Conservation (phyloP, 805 yeast genomes). For the Yarrowia sp. region DNA sequence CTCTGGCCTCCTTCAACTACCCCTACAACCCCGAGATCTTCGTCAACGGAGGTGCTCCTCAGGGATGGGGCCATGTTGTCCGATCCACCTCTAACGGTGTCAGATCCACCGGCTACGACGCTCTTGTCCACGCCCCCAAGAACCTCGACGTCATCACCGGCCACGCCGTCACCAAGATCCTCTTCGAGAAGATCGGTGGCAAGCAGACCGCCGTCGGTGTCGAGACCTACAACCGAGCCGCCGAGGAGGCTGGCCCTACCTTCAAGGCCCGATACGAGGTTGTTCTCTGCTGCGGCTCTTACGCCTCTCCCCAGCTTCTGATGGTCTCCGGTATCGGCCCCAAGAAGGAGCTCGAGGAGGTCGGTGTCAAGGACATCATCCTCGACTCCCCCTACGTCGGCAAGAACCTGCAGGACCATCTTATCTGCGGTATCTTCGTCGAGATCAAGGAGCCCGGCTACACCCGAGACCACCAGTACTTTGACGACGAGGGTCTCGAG, state of each 20-base stretch:
- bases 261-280: conserved; percentile 37
- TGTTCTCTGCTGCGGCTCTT: conserved; percentile 38
- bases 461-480: conserved; percentile 26
- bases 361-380: conserved; percentile 36
- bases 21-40: conserved; percentile 27
- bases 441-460: conserved; percentile 17
- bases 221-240: conserved; percentile 25
- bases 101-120: conserved; percentile 25
- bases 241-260: conserved; percentile 28
- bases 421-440: conserved; percentile 30
- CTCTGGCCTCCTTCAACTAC: conserved; percentile 22
- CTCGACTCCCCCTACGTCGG: conserved; percentile 39
- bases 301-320: conserved; percentile 39
- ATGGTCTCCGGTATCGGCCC: conserved; percentile 41
- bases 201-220: conserved; percentile 26
- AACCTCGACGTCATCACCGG: conserved; percentile 23
- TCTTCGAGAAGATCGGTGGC: conserved; percentile 22
- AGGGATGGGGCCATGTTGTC: conserved; percentile 25
- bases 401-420: conserved; percentile 40
- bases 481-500: conserved; percentile 25
- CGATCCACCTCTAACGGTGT: conserved; percentile 26
- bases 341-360: conserved; percentile 34
- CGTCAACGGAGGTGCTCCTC: conserved; percentile 27
- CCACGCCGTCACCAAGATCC: conserved; percentile 25
- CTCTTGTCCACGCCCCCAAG: conserved; percentile 27